Percentiles rank a stretch among this genome's conserved stretches.
phyloP scores from a whole-genome alignment of 768 basidiomycete genomes.

The Russula emetica region DNA sequence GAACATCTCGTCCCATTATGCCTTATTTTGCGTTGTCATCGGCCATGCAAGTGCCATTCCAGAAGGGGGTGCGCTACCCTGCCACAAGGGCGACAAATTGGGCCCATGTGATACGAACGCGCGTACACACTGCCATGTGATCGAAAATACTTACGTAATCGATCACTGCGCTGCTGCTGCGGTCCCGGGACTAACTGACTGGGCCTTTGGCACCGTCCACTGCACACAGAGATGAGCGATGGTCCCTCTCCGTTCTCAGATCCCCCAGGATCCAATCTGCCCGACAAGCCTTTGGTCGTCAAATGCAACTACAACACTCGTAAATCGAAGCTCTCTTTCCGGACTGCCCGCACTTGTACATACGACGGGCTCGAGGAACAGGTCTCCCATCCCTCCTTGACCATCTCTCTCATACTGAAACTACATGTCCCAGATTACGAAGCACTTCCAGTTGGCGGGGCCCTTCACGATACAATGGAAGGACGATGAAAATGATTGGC shows the following conservation, averaged over 20 bases:
- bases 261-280: conserved; percentile 29
- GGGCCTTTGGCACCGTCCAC: neutral
- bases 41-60: conserved; percentile 49
- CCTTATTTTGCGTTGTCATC: conserved; percentile 31
- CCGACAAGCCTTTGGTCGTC: conserved; percentile 75
- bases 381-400: conserved; percentile 39
- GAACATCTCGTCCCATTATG: neutral
- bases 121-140: no score
- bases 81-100: no score
- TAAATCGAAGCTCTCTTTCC: conserved; percentile 74
- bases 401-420: conserved; percentile 17
- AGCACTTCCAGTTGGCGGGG: conserved; percentile 72
- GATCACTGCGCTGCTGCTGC: neutral
- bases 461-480: conserved; percentile 75
- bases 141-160: no score
- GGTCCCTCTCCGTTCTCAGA: neutral
- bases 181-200: neutral
- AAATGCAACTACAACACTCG: conserved; percentile 77
- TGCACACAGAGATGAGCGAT: conserved; percentile 15
- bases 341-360: conserved; percentile 72
- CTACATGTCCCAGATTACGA: conserved; percentile 58
- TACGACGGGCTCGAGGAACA: conserved; percentile 68
- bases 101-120: no score
- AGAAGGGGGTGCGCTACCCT: conserved; percentile 46
- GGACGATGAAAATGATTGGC: conserved; percentile 83